Base-by-base conservation (phyloP, 2,329 filamentous ascomycete species). In the Xylariales sp. region DNA sequence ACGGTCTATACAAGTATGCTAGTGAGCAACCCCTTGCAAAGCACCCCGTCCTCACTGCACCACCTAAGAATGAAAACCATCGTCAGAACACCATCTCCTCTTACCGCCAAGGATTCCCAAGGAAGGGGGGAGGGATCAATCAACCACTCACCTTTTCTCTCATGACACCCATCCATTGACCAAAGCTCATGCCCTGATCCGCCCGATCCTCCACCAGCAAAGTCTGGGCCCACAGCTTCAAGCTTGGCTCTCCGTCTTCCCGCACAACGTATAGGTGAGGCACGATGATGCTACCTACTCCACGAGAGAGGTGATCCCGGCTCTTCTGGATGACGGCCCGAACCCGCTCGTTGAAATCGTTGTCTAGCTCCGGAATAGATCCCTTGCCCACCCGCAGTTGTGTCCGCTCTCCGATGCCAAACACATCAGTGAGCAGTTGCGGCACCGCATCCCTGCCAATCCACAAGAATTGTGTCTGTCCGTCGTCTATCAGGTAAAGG, bases 391-490 rank as follows among this genome's bases (percentile, higher is more conserved):
- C 88, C 51, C 88, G 89, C 46, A 98, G 71, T 58, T 88, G 84
- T 28, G 81, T 82, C 58, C 86, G 82, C 64, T 96, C 90, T 33
- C 84, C 74, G 9, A 93, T 75, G 18, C 89, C 91, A 61, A 98
- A 98, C 5, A 97, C 91, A 55, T 98, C 93, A 39, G 76, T 66
- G 29, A 97, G 72, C 22, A 98, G 76, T 58, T 95, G 88, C 1
- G 89, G 88, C 20, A 98, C 88, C 1, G 91, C 85, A 52, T 98
- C 91, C 25, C 90, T 82, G 11, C 93, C 93, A 15, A 97, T 77
- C 93, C 93, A 98, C 35, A 98, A 68, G 75, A 98, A 98, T 62
- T 98, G 93, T 5, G 88, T 96, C 65, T 96, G 91, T 3, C 90
- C 90, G 57, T 98, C 93, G 55, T 98, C 93, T 54, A 98, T 93